phyloP scores from a whole-genome alignment of 495 filamentous ascomycete species.

The Sordaria brevicollis region DNA sequence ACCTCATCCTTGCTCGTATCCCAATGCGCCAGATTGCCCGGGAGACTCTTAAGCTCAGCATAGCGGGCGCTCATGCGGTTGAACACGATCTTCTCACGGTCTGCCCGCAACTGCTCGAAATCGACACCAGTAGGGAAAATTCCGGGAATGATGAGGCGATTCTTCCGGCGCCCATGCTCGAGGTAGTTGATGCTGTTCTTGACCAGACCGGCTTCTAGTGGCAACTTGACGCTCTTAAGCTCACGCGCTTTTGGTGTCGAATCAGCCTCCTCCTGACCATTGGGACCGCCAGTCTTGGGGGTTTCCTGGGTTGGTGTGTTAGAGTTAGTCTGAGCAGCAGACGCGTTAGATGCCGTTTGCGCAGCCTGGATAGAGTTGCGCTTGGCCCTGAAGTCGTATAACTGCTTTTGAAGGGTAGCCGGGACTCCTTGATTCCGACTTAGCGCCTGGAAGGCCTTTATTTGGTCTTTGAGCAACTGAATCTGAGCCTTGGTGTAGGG shows the following conservation, averaged over 20 bases:
- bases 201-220: slow-evolving; percentile 45
- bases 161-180: slow-evolving; percentile 62
- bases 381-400: slow-evolving; percentile 61
- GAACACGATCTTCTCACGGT: slow-evolving; percentile 77
- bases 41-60: slow-evolving; percentile 67
- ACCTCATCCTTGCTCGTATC: slow-evolving; percentile 64
- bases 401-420: slow-evolving; percentile 57
- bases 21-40: slow-evolving; percentile 75
- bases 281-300: slow-evolving; percentile 21
- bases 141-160: slow-evolving; percentile 68
- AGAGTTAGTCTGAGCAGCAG: slow-evolving; percentile 36
- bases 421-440: slow-evolving; percentile 74
- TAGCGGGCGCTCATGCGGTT: slow-evolving; percentile 81
- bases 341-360: slow-evolving; percentile 30
- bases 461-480: slow-evolving; percentile 60
- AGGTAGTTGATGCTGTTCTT: slow-evolving; percentile 58
- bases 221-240: slow-evolving; percentile 54
- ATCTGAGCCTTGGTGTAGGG: slow-evolving; percentile 65
- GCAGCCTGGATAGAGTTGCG: slow-evolving; percentile 47
- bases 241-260: slow-evolving; percentile 22
- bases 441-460: slow-evolving; percentile 70
- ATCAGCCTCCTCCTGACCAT: slow-evolving; percentile 21
- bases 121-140: slow-evolving; percentile 84
- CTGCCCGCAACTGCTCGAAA: slow-evolving; percentile 68
- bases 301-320: slow-evolving; percentile 43